Conservation (phyloP, 192 early-diverging fungal species). For the Cladochytrium replicatum region DNA sequence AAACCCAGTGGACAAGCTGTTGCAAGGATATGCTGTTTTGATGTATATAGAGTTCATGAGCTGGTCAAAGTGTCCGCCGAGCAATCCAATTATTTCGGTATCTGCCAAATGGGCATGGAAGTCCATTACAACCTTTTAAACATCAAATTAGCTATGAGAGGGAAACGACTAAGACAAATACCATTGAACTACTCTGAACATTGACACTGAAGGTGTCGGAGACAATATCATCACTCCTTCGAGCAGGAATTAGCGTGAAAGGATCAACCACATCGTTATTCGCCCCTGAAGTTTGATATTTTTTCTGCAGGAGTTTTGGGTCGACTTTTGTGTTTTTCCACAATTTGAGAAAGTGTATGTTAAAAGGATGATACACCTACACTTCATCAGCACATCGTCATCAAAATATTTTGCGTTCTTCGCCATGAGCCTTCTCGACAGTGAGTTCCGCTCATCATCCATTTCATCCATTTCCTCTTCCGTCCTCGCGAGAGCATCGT, state of each 20-base stretch:
- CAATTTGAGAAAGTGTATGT: constrained; percentile 23
- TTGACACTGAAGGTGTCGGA: constrained; percentile 19
- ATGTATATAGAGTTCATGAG: constrained; percentile 41
- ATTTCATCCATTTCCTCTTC: constrained; percentile 23
- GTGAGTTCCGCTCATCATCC: constrained; percentile 29
- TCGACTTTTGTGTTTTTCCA: constrained; percentile 10
- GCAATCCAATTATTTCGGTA: constrained; percentile 87
- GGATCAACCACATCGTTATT: constrained; percentile 11
- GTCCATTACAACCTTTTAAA: constrained; percentile 71
- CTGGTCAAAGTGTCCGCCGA: constrained; percentile 67
- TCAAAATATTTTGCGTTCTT: constrained; percentile 52
- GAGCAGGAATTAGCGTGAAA: constrained; percentile 24
- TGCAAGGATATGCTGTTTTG: constrained; percentile 67
- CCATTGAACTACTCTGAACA: constrained; percentile 4
- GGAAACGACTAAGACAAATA: constrained; percentile 20
- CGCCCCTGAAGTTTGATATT: constrained; percentile 10
- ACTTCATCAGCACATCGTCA: constrained; percentile 26
- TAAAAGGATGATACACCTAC: background rate
- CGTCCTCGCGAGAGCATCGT: constrained; percentile 23
- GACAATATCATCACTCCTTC: constrained; percentile 1
- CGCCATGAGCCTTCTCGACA: constrained; percentile 34
- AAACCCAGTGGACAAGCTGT: constrained; percentile 66
- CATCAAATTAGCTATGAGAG: constrained; percentile 7
- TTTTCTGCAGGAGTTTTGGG: background rate
- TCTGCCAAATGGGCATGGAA: constrained; percentile 84